These are phyloP conservation scores for Fusarium coffeatum DNA, from an alignment of 2,329 filamentous ascomycete genomes.

Conservation along the genomic window DNA sequence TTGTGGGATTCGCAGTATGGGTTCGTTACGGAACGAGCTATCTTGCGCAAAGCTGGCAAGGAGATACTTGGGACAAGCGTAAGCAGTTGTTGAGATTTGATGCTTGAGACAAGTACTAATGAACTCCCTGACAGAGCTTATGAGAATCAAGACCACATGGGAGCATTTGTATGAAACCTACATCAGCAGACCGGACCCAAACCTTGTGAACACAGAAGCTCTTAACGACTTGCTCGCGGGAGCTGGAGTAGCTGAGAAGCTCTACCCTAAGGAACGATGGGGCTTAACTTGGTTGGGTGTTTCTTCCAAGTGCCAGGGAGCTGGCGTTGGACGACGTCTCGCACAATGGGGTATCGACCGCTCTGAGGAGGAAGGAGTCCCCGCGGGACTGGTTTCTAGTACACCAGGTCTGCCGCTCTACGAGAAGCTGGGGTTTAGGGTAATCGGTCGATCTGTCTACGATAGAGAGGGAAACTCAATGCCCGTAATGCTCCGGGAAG, in stretches of 20 bases:
- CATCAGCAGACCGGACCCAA: background rate
- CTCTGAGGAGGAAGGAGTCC: constrained; percentile 20
- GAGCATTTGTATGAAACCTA: background rate
- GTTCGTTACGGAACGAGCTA: constrained; percentile 25
- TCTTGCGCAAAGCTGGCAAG: constrained; percentile 27
- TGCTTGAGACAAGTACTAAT: accelerated
- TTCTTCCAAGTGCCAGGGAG: constrained; percentile 20
- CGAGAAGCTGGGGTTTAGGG: constrained; percentile 22
- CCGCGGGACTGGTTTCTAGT: constrained; percentile 20
- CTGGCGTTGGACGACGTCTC: constrained; percentile 19
- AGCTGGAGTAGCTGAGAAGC: background rate
- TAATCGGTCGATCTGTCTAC: background rate
- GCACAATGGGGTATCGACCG: constrained; percentile 28
- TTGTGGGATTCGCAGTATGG: constrained; percentile 27
- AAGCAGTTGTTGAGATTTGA: background rate
- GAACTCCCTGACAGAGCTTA: background rate
- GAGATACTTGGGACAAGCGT: constrained; percentile 31
- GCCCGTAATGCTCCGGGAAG: constrained; percentile 18
- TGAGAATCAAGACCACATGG: background rate
- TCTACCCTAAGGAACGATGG: constrained; percentile 27
- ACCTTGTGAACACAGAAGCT: background rate
- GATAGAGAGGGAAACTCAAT: constrained; percentile 1
- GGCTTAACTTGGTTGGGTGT: constrained; percentile 20
- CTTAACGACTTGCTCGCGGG: background rate
- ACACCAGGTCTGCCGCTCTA: background rate